Percentiles rank a stretch among this genome's conserved stretches.
These are phyloP conservation scores for Solanum tacnaense DNA, from an alignment of 257 asterid genomes.

Conservation along the genomic window DNA sequence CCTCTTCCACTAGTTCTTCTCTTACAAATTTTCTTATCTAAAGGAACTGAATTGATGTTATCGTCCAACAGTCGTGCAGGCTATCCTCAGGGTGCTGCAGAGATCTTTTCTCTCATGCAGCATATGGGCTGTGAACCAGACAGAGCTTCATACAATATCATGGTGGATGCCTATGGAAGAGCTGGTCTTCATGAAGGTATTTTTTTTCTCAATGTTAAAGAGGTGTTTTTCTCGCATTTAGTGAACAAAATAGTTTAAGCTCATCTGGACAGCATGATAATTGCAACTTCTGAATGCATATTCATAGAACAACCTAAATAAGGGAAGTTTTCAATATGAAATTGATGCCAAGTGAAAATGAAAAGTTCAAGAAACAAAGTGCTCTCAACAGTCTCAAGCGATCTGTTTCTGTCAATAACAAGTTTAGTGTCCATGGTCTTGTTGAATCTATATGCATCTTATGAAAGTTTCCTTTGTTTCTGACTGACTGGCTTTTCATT, in stretches of 20 bases:
- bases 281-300: background rate
- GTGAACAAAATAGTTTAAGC: background rate
- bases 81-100: slow-evolving; percentile 72
- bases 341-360: background rate
- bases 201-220: background rate
- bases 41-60: background rate
- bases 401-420: background rate
- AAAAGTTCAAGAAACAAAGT: background rate
- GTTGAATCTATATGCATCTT: background rate
- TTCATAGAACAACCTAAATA: background rate
- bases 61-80: slow-evolving; percentile 63
- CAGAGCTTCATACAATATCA: slow-evolving; percentile 71
- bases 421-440: background rate
- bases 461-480: background rate
- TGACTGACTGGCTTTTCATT: background rate
- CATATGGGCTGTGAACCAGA: slow-evolving; percentile 87
- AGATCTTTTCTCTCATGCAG: slow-evolving; percentile 75
- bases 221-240: background rate
- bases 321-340: background rate
- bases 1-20: background rate
- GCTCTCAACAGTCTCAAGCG: background rate
- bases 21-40: background rate
- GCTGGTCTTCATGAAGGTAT: slow-evolving; percentile 74
- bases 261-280: background rate
- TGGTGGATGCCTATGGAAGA: slow-evolving; percentile 87